Evolutionary conservation across 441 rosid genomes (phyloP).

Genomic region (Bruguiera hainesii): DNA sequence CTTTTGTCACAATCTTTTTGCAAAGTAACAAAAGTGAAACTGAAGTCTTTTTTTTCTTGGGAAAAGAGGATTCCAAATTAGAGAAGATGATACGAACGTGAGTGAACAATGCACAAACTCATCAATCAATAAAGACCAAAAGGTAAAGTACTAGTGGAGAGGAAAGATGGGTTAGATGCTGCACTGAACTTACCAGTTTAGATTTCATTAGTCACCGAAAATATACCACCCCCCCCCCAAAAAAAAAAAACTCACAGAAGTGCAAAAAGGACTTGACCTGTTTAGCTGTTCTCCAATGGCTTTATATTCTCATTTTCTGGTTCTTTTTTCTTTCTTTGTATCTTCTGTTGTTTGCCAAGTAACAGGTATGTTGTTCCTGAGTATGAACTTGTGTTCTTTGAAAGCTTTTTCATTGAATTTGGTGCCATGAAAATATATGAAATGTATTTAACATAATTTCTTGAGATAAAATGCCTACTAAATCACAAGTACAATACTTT

Average conservation of each 20-base stretch:
- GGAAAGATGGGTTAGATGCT: conserved; percentile 23
- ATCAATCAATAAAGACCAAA: conserved; percentile 19
- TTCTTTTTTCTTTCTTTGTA: conserved; percentile 33
- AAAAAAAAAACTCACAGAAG: conserved; percentile 2
- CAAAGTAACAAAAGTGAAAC: conserved; percentile 33
- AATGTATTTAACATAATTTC: not conserved
- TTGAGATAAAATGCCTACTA: too few species aligned
- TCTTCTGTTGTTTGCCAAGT: conserved; percentile 59
- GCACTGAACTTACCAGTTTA: conserved; percentile 11
- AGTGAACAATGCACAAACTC: conserved; percentile 29
- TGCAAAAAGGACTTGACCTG: conserved; percentile 20
- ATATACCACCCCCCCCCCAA: not conserved
- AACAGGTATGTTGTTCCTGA: conserved; percentile 51
- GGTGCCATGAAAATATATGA: not conserved
- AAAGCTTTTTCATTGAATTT: not conserved
- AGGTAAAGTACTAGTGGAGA: not conserved
- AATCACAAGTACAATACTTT: not conserved
- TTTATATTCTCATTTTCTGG: conserved; percentile 34
- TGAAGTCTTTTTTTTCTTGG: conserved; percentile 23
- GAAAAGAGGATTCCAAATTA: conserved; percentile 41
- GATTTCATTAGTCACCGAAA: conserved; percentile 18
- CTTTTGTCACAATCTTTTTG: conserved; percentile 19
- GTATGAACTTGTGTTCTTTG: conserved; percentile 15
- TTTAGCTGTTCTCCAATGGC: conserved; percentile 49
- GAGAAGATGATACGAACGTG: conserved; percentile 30